Evolutionary conservation across 2,329 filamentous ascomycete genomes (phyloP).

Genomic region (Sarocladiaceae sp.): DNA sequence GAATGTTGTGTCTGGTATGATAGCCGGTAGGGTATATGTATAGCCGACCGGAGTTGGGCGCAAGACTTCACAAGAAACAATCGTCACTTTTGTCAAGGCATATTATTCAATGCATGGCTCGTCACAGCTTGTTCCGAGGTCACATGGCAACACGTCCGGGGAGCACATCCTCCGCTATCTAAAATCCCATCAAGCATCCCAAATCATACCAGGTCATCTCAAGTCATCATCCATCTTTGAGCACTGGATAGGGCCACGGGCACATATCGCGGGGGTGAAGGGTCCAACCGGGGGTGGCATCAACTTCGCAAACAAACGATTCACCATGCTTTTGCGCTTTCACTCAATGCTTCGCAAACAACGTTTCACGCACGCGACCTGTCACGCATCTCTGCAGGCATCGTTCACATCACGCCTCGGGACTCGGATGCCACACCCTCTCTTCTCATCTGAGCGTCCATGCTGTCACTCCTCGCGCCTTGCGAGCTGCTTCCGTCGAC

Average conservation of each 20-base stretch:
- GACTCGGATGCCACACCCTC: not conserved
- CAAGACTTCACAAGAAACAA: not conserved
- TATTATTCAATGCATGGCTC: slow-evolving; percentile 1
- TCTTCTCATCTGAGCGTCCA: not conserved
- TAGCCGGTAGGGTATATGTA: no score
- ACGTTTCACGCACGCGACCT: not conserved
- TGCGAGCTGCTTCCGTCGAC: not conserved
- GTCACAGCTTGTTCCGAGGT: not conserved
- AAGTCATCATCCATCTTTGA: not conserved
- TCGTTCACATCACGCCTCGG: not conserved
- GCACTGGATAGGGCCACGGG: no score
- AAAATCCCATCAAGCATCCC: not conserved
- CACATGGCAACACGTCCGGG: not conserved
- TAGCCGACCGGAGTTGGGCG: no score
- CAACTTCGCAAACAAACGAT: no score
- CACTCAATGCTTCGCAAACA: not conserved
- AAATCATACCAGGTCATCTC: not conserved
- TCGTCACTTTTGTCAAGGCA: not conserved
- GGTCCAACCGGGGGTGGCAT: no score
- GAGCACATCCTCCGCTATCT: not conserved
- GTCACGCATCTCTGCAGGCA: not conserved
- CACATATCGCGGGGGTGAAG: not conserved
- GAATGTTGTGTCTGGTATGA: no score
- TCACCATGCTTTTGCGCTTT: no score
- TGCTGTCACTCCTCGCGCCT: not conserved